Evolutionary conservation across 768 basidiomycete species (phyloP).

Genomic region (Mycena olivaceomarginata): DNA sequence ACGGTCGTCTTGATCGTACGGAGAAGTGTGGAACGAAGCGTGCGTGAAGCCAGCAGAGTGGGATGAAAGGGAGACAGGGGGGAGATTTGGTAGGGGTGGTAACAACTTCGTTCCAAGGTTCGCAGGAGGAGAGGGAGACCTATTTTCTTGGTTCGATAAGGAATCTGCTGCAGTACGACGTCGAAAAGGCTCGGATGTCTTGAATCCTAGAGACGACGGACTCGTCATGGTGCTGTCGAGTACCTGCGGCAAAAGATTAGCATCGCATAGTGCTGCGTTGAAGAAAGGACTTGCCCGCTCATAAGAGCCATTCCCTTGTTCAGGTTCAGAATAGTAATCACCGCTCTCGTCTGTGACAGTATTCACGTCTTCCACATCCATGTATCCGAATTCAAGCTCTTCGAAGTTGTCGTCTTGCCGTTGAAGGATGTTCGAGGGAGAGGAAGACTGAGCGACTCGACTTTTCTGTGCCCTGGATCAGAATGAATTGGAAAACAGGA

Average conservation of each 20-base stretch:
- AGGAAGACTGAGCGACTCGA: not conserved
- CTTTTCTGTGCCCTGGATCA: slow-evolving; percentile 15
- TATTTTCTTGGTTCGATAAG: not conserved
- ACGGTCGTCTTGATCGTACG: not conserved
- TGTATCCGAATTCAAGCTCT: slow-evolving; percentile 14
- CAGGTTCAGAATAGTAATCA: not conserved
- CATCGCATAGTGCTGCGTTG: not conserved
- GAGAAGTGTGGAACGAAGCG: not conserved
- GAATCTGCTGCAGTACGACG: not conserved
- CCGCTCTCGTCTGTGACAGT: not conserved
- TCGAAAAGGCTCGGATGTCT: not conserved
- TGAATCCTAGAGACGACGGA: not conserved
- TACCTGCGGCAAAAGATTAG: not conserved
- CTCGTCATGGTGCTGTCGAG: not conserved
- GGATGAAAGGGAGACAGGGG: slow-evolving; percentile 23
- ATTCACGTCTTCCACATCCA: slow-evolving; percentile 22
- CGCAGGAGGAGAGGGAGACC: not conserved
- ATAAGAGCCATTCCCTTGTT: not conserved
- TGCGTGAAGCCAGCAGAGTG: not conserved
- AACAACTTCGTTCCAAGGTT: not conserved
- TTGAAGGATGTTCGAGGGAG: not conserved
- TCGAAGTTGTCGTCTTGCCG: slow-evolving; percentile 2
- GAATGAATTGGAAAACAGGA: not conserved
- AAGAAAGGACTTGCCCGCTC: slow-evolving; percentile 9
- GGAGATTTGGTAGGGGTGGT: slow-evolving; percentile 4